Evolutionary conservation across 305 asterid genomes (phyloP).

Genomic region (Fraxinus velutina): DNA sequence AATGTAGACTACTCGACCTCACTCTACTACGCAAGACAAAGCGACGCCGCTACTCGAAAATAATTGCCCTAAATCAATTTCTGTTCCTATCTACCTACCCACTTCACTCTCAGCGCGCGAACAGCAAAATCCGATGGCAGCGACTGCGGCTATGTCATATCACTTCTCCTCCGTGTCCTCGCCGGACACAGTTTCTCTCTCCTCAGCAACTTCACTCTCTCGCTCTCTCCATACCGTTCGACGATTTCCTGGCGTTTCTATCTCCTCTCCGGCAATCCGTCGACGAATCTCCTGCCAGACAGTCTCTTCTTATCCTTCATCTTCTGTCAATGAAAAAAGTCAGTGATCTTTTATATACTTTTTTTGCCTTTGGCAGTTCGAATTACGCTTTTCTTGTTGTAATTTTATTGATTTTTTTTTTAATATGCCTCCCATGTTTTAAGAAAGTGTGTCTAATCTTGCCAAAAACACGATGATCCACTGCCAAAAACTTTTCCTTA

Average conservation of each 20-base stretch:
- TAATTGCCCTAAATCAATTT: background rate
- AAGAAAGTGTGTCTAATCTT: background rate
- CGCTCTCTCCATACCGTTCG: slow-evolving; percentile 27
- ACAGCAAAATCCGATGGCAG: slow-evolving; percentile 39
- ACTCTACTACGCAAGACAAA: background rate
- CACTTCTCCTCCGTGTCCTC: slow-evolving; percentile 42
- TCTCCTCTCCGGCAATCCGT: slow-evolving; percentile 38
- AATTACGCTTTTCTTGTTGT: background rate
- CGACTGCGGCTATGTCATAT: slow-evolving; percentile 44
- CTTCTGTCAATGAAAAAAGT: slow-evolving; percentile 53
- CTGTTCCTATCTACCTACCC: slow-evolving; percentile 19
- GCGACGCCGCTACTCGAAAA: background rate
- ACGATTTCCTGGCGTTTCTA: slow-evolving; percentile 28
- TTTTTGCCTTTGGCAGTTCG: background rate
- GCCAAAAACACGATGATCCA: background rate
- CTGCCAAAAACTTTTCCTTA: background rate
- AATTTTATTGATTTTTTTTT: background rate
- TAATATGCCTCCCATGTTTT: background rate
- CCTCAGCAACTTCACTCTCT: slow-evolving; percentile 43
- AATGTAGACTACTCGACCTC: too few species aligned
- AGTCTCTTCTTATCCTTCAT: slow-evolving; percentile 45
- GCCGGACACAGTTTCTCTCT: slow-evolving; percentile 44
- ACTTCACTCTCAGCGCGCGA: slow-evolving; percentile 13
- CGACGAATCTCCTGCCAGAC: slow-evolving; percentile 62
- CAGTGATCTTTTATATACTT: background rate